Evolutionary conservation across 192 early-diverging fungal species (phyloP), one percentile per base, ranked within the genome.

Genomic region (Coemansia aciculifera): DNA sequence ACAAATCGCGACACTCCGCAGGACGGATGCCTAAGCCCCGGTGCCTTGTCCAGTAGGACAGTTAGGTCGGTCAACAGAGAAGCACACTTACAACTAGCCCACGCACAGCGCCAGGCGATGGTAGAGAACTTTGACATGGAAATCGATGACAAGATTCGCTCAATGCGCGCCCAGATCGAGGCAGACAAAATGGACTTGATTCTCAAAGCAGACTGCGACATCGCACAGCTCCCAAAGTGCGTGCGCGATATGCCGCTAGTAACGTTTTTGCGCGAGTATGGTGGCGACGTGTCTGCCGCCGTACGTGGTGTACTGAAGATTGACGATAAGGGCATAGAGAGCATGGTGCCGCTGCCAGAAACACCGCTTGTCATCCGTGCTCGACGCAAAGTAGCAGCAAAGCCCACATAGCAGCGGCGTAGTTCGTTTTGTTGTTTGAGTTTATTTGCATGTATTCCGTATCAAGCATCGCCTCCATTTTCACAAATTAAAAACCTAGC

Each of bases 51-150:
- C 11, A 63, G 51, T 7, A 74, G 54, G 40, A 61, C 66, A 34
- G 40, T 51, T 34, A 70, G 65, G 42, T 39, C 73, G 39, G 31
- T 69, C 13, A 65, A 68, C 19, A 68, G 54, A 17, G 65, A 80
- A 37, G 64, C 59, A 34, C 11, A 61, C 19, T 48, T 63, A 37
- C 65, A 77, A 42, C 71, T 76, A 27, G 71, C 65, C n/a, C 68
- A 76, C 17, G 79, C 76, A 46, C 79, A 81, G 52, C 69, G 72
- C 19, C 63, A 63, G 31, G 79, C 79, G 7, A 81, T 81, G 79
- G 63, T 81, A 19, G 79, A 81, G 44, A 81, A 81, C 63, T 81
- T 81, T 74, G 79, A 81, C 59, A 72, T 81, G 59, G 79, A 81
- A 40, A 71, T 81, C 2, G 71, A 81, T 36, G 79, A 81, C 51